phyloP scores from a whole-genome alignment of 169 alveolate species.

The Plasmodium gaboni region DNA sequence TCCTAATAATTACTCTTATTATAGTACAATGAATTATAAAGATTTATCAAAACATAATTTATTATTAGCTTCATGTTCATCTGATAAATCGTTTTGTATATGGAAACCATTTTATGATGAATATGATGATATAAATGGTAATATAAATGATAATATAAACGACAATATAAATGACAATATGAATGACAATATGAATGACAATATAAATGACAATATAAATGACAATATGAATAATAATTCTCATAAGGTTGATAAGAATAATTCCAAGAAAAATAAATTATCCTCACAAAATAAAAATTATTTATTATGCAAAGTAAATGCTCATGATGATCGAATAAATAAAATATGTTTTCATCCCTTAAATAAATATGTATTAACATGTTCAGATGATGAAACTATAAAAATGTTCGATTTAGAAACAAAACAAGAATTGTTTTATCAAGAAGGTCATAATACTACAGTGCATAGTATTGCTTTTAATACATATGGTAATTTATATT shows the following conservation, averaged over 20 bases:
- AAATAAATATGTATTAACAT: constrained; percentile 76
- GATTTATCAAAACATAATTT: constrained; percentile 73
- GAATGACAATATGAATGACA: not conserved
- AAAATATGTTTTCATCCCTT: constrained; percentile 83
- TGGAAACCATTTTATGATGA: constrained; percentile 83
- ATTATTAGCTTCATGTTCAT: constrained; percentile 82
- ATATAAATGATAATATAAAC: not conserved
- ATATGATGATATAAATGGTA: not conserved
- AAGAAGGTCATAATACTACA: constrained; percentile 85
- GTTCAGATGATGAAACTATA: constrained; percentile 86
- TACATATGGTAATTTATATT: constrained; percentile 84
- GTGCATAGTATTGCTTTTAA: constrained; percentile 82
- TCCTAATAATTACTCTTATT: constrained; percentile 76
- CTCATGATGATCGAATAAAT: constrained; percentile 83
- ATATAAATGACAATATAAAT: not conserved
- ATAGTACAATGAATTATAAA: constrained; percentile 56
- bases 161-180: not conserved
- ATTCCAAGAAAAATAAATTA: not conserved
- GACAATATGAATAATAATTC: not conserved
- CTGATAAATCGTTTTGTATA: constrained; percentile 80
- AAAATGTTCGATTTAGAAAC: constrained; percentile 81
- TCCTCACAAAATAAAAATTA: not conserved
- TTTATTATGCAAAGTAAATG: constrained; percentile 75
- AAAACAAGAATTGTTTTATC: constrained; percentile 81
- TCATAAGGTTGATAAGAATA: constrained; percentile 2